phyloP scores from a whole-genome alignment of 148 eudicot species.

The Beta vulgaris region DNA sequence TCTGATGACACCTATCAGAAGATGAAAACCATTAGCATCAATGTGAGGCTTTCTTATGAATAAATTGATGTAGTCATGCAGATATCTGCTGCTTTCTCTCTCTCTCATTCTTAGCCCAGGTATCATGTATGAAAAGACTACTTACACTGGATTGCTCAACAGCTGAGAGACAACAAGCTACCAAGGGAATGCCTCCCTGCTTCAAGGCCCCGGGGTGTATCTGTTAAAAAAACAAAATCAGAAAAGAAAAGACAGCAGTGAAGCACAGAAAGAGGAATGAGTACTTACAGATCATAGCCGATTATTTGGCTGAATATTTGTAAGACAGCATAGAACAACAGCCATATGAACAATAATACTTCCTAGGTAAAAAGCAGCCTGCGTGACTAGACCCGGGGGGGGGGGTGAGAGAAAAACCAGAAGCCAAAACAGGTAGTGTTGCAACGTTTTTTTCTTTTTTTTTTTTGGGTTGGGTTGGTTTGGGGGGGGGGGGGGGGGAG shows the following conservation, averaged over 20 bases:
- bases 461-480: too few species aligned
- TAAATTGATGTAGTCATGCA: background rate
- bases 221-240: conserved; percentile 38
- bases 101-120: background rate
- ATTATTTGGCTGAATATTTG: background rate
- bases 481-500: background rate
- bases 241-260: background rate
- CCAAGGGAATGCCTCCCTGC: conserved; percentile 82
- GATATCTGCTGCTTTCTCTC: background rate
- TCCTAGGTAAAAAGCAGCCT: too few species aligned
- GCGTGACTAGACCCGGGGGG: too few species aligned
- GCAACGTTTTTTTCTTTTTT: too few species aligned
- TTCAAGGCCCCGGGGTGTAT: conserved; percentile 91
- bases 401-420: too few species aligned
- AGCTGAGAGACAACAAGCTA: conserved; percentile 83
- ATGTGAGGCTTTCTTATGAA: background rate
- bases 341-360: background rate
- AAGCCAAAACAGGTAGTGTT: too few species aligned
- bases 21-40: too few species aligned
- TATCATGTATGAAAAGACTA: conserved; percentile 13
- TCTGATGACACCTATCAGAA: too few species aligned
- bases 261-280: background rate
- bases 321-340: background rate
- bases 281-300: background rate
- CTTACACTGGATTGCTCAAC: conserved; percentile 88